These are phyloP conservation scores for Fistulinella prunicolor DNA, from an alignment of 768 basidiomycete genomes.

Conservation along the genomic window DNA sequence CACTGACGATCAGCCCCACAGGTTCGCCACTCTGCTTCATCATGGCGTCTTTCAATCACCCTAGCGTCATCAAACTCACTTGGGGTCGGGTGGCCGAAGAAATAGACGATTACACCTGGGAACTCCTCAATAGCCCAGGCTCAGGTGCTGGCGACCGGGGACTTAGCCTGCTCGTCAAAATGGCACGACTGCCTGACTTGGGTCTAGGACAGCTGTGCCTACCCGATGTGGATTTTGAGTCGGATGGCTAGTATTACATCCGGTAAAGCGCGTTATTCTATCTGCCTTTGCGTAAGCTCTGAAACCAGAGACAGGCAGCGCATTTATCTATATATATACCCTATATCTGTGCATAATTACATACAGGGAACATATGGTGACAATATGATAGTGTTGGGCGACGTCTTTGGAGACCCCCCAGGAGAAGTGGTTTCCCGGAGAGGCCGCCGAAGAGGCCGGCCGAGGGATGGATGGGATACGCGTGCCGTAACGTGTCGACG, in stretches of 20 bases:
- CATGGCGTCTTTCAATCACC: slow-evolving; percentile 63
- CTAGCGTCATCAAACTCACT: slow-evolving; percentile 56
- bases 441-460: slow-evolving; percentile 22
- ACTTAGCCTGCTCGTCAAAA: slow-evolving; percentile 66
- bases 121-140: slow-evolving; percentile 46
- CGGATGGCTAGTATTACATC: slow-evolving; percentile 10
- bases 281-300: slow-evolving; percentile 7
- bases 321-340: slow-evolving; percentile 16
- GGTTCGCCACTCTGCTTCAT: slow-evolving; percentile 79
- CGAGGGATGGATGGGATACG: slow-evolving; percentile 1
- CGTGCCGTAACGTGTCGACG: slow-evolving; percentile 12
- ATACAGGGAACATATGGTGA: too few species aligned
- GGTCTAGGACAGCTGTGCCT: slow-evolving; percentile 61
- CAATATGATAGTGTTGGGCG: neutral
- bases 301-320: neutral
- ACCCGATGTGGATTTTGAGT: slow-evolving; percentile 29
- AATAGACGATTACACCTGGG: slow-evolving; percentile 66
- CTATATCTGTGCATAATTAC: slow-evolving; percentile 20
- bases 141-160: slow-evolving; percentile 36
- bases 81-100: slow-evolving; percentile 72
- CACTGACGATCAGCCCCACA: slow-evolving; percentile 28
- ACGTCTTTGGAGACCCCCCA: slow-evolving; percentile 14
- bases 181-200: slow-evolving; percentile 73
- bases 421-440: slow-evolving; percentile 9
- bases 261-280: too few species aligned